Evolutionary conservation across 2,329 filamentous ascomycete genomes (phyloP).

Genomic region (Xylaria sp.): DNA sequence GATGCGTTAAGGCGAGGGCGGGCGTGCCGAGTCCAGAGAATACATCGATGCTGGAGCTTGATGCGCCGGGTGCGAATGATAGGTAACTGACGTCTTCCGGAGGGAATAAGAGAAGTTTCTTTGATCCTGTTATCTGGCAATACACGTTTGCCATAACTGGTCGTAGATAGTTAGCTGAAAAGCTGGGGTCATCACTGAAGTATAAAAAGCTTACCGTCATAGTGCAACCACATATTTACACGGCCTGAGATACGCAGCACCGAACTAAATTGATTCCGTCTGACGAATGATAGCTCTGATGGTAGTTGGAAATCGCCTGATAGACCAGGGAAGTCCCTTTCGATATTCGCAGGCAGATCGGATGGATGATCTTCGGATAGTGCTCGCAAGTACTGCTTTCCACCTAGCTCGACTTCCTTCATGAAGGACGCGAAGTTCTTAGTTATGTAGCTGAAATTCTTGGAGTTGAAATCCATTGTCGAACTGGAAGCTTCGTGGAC

Average conservation of each 20-base stretch:
- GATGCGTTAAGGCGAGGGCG: slow-evolving; percentile 63
- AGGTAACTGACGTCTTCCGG: slow-evolving; percentile 78
- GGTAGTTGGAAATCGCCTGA: slow-evolving; percentile 78
- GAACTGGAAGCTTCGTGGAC: slow-evolving; percentile 75
- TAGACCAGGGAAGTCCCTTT: slow-evolving; percentile 76
- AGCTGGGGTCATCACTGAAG: background rate
- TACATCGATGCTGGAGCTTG: slow-evolving; percentile 81
- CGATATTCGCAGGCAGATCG: slow-evolving; percentile 75
- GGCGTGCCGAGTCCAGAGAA: slow-evolving; percentile 63
- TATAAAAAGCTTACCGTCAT: slow-evolving; percentile 68
- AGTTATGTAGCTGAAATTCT: slow-evolving; percentile 83
- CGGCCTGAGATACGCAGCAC: slow-evolving; percentile 82
- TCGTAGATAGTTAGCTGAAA: slow-evolving; percentile 7
- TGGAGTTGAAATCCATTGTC: slow-evolving; percentile 82
- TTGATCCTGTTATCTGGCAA: slow-evolving; percentile 79
- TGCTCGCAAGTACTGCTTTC: slow-evolving; percentile 80
- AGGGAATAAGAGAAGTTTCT: slow-evolving; percentile 80
- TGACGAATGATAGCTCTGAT: slow-evolving; percentile 66
- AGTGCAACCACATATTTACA: slow-evolving; percentile 90
- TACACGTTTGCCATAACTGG: slow-evolving; percentile 87
- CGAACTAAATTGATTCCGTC: slow-evolving; percentile 77
- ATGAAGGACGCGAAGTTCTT: slow-evolving; percentile 76
- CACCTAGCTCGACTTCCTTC: slow-evolving; percentile 66
- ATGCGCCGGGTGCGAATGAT: slow-evolving; percentile 78
- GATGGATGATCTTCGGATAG: slow-evolving; percentile 76